phyloP scores from a whole-genome alignment of 108 stramenopile species.

The Fragilaria crotonensis region DNA sequence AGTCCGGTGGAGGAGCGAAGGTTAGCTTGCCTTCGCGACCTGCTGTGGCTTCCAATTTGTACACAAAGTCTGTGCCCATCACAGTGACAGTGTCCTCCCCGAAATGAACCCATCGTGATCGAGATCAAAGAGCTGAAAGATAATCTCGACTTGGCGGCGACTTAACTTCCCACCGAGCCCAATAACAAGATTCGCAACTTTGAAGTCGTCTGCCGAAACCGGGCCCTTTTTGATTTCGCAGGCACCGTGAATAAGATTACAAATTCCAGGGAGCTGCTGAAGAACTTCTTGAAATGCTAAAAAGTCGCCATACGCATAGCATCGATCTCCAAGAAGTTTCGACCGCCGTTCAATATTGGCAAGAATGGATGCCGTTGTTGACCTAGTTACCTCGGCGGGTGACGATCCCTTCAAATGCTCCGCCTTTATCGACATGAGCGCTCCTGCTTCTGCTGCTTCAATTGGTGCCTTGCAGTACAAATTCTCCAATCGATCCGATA shows the following conservation, averaged over 20 bases:
- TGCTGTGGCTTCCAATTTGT: conserved; percentile 23
- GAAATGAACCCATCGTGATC: conserved; percentile 41
- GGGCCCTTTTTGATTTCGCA: conserved; percentile 36
- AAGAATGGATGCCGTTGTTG: conserved; percentile 10
- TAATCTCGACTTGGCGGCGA: conserved; percentile 39
- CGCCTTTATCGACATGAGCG: conserved; percentile 9
- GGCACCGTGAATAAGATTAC: conserved; percentile 30
- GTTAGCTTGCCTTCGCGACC: conserved; percentile 39
- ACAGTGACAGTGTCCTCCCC: conserved; percentile 26
- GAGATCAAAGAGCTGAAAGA: conserved; percentile 47
- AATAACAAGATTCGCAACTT: conserved; percentile 38
- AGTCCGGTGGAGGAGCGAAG: conserved; percentile 44
- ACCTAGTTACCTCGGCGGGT: conserved; percentile 8
- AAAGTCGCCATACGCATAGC: conserved; percentile 34
- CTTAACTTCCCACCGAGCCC: conserved; percentile 30
- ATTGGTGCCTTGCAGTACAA: conserved; percentile 13
- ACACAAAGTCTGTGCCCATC: conserved; percentile 23
- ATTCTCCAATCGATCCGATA: conserved; percentile 22
- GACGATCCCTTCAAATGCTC: conserved; percentile 9
- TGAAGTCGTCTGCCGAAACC: conserved; percentile 51
- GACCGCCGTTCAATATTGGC: conserved; percentile 7
- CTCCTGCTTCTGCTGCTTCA: conserved; percentile 10
- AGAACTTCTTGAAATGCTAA: conserved; percentile 42
- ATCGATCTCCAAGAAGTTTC: conserved; percentile 15
- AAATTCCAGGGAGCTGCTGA: conserved; percentile 29